Conservation (phyloP, 2,329 filamentous ascomycete species). For the Venturia nashicola region DNA sequence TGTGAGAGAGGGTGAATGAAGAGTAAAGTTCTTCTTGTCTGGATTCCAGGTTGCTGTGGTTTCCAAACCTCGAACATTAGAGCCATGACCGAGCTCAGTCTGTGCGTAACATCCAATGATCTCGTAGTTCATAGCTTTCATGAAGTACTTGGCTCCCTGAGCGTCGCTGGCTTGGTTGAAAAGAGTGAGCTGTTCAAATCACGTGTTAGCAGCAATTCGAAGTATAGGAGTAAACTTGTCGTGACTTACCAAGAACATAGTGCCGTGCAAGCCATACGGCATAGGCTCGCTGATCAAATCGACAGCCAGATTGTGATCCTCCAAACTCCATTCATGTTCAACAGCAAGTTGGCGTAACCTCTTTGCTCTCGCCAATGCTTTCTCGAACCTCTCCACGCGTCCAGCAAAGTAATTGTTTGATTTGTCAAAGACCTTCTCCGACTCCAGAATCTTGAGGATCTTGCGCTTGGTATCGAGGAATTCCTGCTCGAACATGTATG, state of each 20-base stretch:
- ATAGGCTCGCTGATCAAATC: slow-evolving; percentile 62
- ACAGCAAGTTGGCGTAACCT: slow-evolving; percentile 52
- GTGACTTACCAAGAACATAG: slow-evolving; percentile 48
- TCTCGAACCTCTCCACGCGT: slow-evolving; percentile 55
- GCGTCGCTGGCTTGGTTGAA: slow-evolving; percentile 59
- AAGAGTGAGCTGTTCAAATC: slow-evolving; percentile 44
- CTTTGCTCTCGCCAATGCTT: slow-evolving; percentile 59
- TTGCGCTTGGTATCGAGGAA: slow-evolving; percentile 46
- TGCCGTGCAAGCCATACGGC: slow-evolving; percentile 61
- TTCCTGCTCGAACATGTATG: slow-evolving; percentile 57
- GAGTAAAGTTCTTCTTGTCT: slow-evolving; percentile 59
- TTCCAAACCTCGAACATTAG: slow-evolving; percentile 61
- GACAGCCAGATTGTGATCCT: slow-evolving; percentile 53
- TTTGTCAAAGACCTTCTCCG: slow-evolving; percentile 65
- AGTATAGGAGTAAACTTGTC: background rate
- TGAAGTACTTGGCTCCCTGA: slow-evolving; percentile 61
- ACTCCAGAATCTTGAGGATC: slow-evolving; percentile 51
- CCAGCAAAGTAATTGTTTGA: slow-evolving; percentile 65
- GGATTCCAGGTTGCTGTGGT: slow-evolving; percentile 64
- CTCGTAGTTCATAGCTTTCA: slow-evolving; percentile 55
- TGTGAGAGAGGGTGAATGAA: slow-evolving; percentile 63
- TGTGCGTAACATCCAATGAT: slow-evolving; percentile 72
- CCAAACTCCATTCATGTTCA: slow-evolving; percentile 53
- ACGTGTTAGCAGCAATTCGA: slow-evolving; percentile 10
- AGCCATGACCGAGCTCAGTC: slow-evolving; percentile 69